Base-by-base conservation (phyloP, 306 rosid species). In the Potentilla sterilis region DNA sequence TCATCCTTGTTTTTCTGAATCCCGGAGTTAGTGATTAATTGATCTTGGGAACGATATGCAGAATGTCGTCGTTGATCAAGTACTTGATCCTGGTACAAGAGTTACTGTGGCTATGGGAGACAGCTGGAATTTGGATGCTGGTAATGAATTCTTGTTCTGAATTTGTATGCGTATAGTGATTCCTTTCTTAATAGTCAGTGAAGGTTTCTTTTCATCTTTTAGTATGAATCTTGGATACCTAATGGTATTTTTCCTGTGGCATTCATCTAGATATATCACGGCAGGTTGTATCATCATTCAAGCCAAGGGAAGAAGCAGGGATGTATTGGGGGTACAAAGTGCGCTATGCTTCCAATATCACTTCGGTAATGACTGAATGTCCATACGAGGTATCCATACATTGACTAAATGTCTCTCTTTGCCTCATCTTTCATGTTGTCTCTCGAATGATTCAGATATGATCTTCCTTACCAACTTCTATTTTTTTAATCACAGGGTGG, bases 41-140 rank as follows among this genome's bases (percentile, higher is more conserved):
- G 22, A 11, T 37, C 40, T 38, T 6, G 21, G 46, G 67, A 19
- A 70, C 34, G 54, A 77, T 85, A 58, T 84, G 84, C 96, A 95
- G 99, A 86, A 81, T 78, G 85, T 89, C 69, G 54, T 70, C 24
- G 88, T 95, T 73, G 93, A 92, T 79, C 93, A 89, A 84, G 80
- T 81, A 79, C 85, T 95, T 83, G 93, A 89, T 83, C 93, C 97
- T 7, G 90, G 90, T 80, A 85, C 41, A 72, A 89, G 99, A 84
- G 91, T 95, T 77, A 95, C 99, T 32, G 97, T 95, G 72, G 92
- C 97, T 73, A 95, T 92, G 99, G 98, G 99, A 79, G 82, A 90
- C 81, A 77, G 89, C 49, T 90, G 97, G 90, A 86, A 87, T 81
- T 83, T 87, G 80, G 91, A 88, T 83, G 64, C 87, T 75, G 97